A percentile compares a stretch with the other conserved stretches of the same genome.
These are phyloP conservation scores for Incumbomyces lentus DNA, from an alignment of 2,329 filamentous ascomycete species.

Conservation along the genomic window DNA sequence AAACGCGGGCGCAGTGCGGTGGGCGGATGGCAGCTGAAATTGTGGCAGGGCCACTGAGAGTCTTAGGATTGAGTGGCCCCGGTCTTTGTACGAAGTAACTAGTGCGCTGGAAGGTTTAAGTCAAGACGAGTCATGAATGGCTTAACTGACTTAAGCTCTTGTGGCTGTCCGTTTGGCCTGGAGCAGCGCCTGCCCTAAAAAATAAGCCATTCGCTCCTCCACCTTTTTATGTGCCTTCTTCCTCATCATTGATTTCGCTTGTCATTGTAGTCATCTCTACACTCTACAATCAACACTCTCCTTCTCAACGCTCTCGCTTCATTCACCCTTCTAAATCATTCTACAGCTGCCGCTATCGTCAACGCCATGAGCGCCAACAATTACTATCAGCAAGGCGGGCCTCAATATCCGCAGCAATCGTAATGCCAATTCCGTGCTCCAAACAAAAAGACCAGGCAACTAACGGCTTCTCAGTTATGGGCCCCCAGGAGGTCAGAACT, in stretches of 20 bases:
- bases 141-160: too few species aligned
- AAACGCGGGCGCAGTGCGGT: too few species aligned
- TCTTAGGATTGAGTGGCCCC: too few species aligned
- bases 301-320: background rate
- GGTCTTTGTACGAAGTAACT: too few species aligned
- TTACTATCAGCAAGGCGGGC: constrained; percentile 18
- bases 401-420: constrained; percentile 20
- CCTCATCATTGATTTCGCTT: background rate
- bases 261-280: background rate
- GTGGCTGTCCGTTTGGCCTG: too few species aligned
- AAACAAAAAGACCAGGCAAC: background rate
- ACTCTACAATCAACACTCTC: background rate
- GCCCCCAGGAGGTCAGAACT: background rate
- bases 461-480: constrained; percentile 8
- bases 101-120: too few species aligned
- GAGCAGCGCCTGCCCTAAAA: too few species aligned
- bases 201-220: background rate
- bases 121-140: too few species aligned
- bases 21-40: too few species aligned
- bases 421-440: constrained; percentile 7
- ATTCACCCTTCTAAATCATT: too few species aligned
- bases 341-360: too few species aligned
- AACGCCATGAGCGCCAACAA: constrained; percentile 18
- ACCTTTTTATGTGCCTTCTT: background rate
- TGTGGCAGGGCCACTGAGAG: too few species aligned